A percentile compares a stretch with the other conserved stretches of the same genome.
Evolutionary conservation across 192 early-diverging fungal species (phyloP).

Genomic region (Coemansia sp.): DNA sequence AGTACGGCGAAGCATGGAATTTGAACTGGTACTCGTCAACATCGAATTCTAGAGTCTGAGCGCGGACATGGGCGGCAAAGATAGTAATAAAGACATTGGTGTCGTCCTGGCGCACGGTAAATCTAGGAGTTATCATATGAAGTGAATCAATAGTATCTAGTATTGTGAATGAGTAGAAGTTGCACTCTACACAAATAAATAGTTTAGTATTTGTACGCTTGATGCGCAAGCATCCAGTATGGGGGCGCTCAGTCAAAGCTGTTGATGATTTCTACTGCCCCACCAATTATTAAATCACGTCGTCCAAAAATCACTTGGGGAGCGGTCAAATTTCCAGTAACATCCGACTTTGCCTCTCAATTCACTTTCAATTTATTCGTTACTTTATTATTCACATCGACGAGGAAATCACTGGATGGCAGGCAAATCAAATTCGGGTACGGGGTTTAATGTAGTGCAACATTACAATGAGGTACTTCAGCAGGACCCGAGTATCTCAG

Average conservation of each 20-base stretch:
- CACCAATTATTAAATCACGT: not conserved
- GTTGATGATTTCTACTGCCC: too few species aligned
- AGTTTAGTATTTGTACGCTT: too few species aligned
- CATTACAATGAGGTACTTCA: constrained; percentile 40
- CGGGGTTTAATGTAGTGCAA: constrained; percentile 34
- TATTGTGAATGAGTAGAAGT: not conserved
- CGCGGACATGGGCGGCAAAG: constrained; percentile 82
- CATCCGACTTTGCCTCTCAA: not conserved
- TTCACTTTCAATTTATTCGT: not conserved
- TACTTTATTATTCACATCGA: not conserved
- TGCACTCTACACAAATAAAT: too few species aligned
- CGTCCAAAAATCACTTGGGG: not conserved
- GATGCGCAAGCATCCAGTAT: too few species aligned
- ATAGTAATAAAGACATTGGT: constrained; percentile 73
- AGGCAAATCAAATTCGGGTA: not conserved
- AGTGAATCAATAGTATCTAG: too few species aligned
- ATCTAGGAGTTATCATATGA: constrained; percentile 89
- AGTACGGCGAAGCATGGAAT: constrained; percentile 91
- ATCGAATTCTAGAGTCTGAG: constrained; percentile 85
- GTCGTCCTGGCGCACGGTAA: constrained; percentile 78
- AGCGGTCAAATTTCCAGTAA: not conserved
- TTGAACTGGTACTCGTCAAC: constrained; percentile 82
- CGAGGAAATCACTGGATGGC: constrained; percentile 7
- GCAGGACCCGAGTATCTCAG: constrained; percentile 62
- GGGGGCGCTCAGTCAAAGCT: too few species aligned